phyloP scores from a whole-genome alignment of 2,329 filamentous ascomycete species.

The Exophiala calicioides region DNA sequence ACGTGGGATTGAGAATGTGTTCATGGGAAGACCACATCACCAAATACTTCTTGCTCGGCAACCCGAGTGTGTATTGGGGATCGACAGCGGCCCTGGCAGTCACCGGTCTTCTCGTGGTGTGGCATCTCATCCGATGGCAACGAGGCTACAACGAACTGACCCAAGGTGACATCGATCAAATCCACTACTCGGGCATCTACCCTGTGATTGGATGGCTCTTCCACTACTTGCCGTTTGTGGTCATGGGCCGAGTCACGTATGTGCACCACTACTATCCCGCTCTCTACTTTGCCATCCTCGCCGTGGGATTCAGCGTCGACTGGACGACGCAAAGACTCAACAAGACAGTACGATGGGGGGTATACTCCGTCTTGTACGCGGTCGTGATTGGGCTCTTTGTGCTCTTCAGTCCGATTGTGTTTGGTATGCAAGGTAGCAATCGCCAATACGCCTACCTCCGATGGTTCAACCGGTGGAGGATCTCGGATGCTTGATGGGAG shows the following conservation, averaged over 20 bases:
- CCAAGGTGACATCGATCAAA: slow-evolving; percentile 80
- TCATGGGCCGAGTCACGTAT: slow-evolving; percentile 98
- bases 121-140: slow-evolving; percentile 94
- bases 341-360: slow-evolving; percentile 62
- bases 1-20: slow-evolving; percentile 97
- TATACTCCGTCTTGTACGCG: slow-evolving; percentile 75
- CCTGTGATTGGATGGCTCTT: slow-evolving; percentile 92
- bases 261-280: slow-evolving; percentile 99
- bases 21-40: slow-evolving; percentile 93
- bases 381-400: slow-evolving; percentile 76
- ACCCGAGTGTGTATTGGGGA: slow-evolving; percentile 94
- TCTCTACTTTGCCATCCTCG: slow-evolving; percentile 93
- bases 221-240: slow-evolving; percentile 91
- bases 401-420: slow-evolving; percentile 89
- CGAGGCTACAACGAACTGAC: slow-evolving; percentile 85
- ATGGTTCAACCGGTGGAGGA: slow-evolving; percentile 87
- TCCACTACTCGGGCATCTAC: slow-evolving; percentile 91
- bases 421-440: slow-evolving; percentile 87
- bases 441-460: slow-evolving; percentile 86
- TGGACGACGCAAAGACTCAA: slow-evolving; percentile 73
- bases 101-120: slow-evolving; percentile 71
- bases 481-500: slow-evolving; percentile 60
- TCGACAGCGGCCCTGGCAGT: slow-evolving; percentile 76
- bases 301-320: slow-evolving; percentile 83
- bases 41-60: slow-evolving; percentile 98